Conservation (phyloP, 371 early-diverging fungal species). For the Haplosporangium sp. region DNA sequence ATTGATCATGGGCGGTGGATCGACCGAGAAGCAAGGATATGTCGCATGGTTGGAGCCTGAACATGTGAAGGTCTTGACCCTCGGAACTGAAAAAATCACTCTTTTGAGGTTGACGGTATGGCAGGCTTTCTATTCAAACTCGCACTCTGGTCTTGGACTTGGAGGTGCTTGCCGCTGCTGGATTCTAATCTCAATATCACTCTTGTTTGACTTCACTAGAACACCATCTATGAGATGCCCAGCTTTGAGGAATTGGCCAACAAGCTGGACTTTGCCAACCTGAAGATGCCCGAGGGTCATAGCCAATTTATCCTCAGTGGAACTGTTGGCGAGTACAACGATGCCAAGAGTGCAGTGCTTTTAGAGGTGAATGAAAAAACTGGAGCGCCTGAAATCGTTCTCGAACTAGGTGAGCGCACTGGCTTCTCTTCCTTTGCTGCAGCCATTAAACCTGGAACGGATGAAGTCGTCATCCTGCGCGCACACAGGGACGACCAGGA, state of each 20-base stretch:
- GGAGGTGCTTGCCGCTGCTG: not conserved
- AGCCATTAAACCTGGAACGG: conserved; percentile 30
- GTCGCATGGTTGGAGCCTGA: conserved; percentile 49
- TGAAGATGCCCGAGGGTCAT: conserved; percentile 40
- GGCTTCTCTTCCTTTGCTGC: conserved; percentile 45
- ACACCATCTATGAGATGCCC: conserved; percentile 8
- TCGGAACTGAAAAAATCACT: conserved; percentile 34
- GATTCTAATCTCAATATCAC: not conserved
- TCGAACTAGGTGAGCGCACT: conserved; percentile 43
- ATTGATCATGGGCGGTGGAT: conserved; percentile 39
- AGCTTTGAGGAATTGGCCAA: conserved; percentile 32
- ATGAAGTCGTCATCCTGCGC: conserved; percentile 38
- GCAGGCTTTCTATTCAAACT: too few relatives aligned
- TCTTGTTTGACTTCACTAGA: conserved; percentile 8
- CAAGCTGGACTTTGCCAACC: conserved; percentile 16
- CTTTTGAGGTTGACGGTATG: conserved; percentile 24
- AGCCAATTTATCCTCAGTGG: conserved; percentile 30
- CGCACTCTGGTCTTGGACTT: too few relatives aligned
- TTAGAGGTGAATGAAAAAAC: conserved; percentile 30
- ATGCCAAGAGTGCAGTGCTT: conserved; percentile 31
- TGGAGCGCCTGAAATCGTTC: conserved; percentile 11
- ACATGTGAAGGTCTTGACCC: conserved; percentile 34
- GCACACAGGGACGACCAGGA: conserved; percentile 33
- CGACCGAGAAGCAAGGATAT: conserved; percentile 26
- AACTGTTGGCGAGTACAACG: conserved; percentile 49